Evolutionary conservation across 2,329 filamentous ascomycete species (phyloP).

Genomic region (Microdochium nivale): DNA sequence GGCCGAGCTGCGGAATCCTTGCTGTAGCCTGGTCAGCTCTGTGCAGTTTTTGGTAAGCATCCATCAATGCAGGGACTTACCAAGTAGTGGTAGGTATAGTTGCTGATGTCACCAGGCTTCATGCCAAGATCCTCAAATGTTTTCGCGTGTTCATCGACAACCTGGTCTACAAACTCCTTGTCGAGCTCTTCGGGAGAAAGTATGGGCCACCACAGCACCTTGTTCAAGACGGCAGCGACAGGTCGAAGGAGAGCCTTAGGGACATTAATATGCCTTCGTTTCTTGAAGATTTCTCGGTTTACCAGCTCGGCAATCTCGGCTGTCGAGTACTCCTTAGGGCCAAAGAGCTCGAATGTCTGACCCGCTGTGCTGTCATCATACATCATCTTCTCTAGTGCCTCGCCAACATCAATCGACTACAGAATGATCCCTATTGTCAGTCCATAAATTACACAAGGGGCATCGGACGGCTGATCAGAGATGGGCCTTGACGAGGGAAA

Average conservation of each 20-base stretch:
- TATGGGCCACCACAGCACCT: slow-evolving; percentile 79
- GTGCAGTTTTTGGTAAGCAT: neutral
- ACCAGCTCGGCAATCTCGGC: slow-evolving; percentile 80
- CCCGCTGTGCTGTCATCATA: slow-evolving; percentile 84
- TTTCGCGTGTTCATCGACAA: slow-evolving; percentile 84
- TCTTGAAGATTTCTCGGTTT: slow-evolving; percentile 86
- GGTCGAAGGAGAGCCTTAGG: slow-evolving; percentile 76
- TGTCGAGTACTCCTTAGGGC: slow-evolving; percentile 86
- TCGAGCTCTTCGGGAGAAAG: slow-evolving; percentile 80
- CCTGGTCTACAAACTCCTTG: slow-evolving; percentile 86
- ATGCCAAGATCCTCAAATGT: slow-evolving; percentile 93
- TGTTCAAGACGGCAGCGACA: slow-evolving; percentile 66
- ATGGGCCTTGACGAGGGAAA: slow-evolving; percentile 4
- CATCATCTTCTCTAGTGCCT: slow-evolving; percentile 81
- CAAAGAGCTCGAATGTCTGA: slow-evolving; percentile 91
- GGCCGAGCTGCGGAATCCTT: slow-evolving; percentile 80
- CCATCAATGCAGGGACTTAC: slow-evolving; percentile 40
- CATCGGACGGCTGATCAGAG: neutral
- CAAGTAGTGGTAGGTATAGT: slow-evolving; percentile 89
- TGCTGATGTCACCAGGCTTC: slow-evolving; percentile 75
- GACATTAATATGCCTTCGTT: slow-evolving; percentile 82
- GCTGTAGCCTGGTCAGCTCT: slow-evolving; percentile 37
- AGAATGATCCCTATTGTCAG: neutral
- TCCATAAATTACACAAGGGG: too few species aligned
- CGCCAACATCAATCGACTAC: slow-evolving; percentile 80